Conservation (phyloP, 2,329 filamentous ascomycete species). For the Aureobasidium uvarum region DNA sequence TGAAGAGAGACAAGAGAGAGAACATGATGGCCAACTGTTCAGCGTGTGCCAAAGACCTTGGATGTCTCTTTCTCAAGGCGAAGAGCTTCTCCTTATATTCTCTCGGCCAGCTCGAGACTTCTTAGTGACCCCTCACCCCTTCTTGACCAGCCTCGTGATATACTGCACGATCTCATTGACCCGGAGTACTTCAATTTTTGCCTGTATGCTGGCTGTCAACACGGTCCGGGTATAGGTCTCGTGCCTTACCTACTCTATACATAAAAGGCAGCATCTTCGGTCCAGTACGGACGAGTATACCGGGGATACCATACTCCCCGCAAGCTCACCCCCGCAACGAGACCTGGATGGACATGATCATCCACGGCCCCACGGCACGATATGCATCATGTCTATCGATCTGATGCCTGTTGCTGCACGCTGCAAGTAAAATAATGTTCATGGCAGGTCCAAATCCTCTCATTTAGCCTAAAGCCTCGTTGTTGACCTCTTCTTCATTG, state of each 20-base stretch:
- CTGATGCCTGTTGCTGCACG: constrained; percentile 1
- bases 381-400: constrained; percentile 3
- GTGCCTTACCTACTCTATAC: not conserved
- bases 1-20: constrained; percentile 14
- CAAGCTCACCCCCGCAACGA: constrained; percentile 11
- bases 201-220: constrained; percentile 11
- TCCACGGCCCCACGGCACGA: constrained; percentile 21
- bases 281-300: constrained; percentile 12
- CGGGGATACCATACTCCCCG: not conserved
- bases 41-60: not conserved
- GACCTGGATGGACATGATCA: not conserved
- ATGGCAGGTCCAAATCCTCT: not conserved
- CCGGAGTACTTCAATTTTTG: constrained; percentile 15
- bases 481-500: not conserved
- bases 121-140: constrained; percentile 2
- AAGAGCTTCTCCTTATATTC: constrained; percentile 4
- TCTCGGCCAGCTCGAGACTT: not conserved
- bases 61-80: not conserved
- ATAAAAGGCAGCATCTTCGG: constrained; percentile 11
- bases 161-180: constrained; percentile 6
- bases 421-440: not conserved
- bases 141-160: constrained; percentile 18
- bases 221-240: constrained; percentile 6
- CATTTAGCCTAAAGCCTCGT: constrained; percentile 9
- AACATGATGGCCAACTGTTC: not conserved